Evolutionary conservation across 2,329 filamentous ascomycete species (phyloP).

Genomic region (Fonsecaea nubica): DNA sequence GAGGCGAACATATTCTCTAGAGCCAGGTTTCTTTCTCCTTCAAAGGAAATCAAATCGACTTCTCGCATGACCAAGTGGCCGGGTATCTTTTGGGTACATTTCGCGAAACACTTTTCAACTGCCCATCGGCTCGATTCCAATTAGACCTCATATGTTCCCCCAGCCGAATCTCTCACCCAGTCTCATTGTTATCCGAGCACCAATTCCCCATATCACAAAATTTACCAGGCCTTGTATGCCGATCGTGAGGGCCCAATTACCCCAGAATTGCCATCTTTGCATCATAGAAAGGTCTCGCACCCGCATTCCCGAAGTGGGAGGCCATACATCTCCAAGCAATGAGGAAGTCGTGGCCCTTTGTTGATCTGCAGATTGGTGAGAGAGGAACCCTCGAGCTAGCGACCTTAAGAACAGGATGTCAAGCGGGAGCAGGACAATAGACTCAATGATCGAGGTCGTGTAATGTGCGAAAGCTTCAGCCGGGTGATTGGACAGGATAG

Average conservation of each 20-base stretch:
- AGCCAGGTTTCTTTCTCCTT: not conserved
- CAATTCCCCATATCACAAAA: constrained; percentile 28
- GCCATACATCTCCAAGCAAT: constrained; percentile 24
- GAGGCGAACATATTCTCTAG: not conserved
- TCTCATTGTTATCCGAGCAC: constrained; percentile 19
- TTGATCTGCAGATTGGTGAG: not conserved
- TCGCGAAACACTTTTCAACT: not conserved
- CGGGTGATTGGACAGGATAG: constrained; percentile 29
- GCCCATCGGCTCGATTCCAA: not conserved
- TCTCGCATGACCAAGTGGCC: constrained; percentile 2
- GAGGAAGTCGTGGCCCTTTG: not conserved
- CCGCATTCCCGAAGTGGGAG: constrained; percentile 12
- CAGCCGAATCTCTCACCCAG: constrained; percentile 30
- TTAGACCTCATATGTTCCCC: constrained; percentile 29
- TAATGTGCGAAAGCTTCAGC: constrained; percentile 27
- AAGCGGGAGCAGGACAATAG: constrained; percentile 33
- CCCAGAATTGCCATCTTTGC: constrained; percentile 21
- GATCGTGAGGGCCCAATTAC: constrained; percentile 25
- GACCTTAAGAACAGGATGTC: constrained; percentile 32
- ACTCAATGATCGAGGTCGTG: constrained; percentile 27
- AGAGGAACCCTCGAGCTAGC: constrained; percentile 22
- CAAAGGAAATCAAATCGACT: not conserved
- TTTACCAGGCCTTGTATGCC: constrained; percentile 31
- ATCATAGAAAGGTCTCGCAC: constrained; percentile 7
- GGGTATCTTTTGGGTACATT: not conserved